Base-by-base conservation (phyloP, 1,284 basidiomycete species). In the Psilocybe mexicana region DNA sequence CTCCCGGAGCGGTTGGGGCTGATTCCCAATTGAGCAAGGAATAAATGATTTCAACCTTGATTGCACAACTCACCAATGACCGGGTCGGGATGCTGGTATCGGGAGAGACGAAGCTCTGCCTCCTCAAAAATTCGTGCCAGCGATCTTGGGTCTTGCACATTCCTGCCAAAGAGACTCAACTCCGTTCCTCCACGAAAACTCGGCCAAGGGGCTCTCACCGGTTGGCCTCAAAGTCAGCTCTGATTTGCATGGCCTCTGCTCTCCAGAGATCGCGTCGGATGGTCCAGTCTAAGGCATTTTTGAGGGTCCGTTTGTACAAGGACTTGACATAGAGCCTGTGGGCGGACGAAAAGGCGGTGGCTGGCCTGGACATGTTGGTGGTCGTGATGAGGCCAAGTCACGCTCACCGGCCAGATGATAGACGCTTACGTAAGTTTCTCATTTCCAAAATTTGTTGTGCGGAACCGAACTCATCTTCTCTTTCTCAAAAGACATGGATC, bases 171-270 rank as follows among this genome's bases (percentile, higher is more conserved):
- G 43, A 53, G 26, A 14, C 48, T 60, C 54, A 52, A 48, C 59
- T 23, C 38, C 55, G 30, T 54, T 63, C 44, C 51, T 44, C 24
- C 51, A 42, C 36, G 40, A 57, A 24, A 18, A n/a, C 24, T 28
- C 35, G 52, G 26, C 36, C 49, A 52, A 52, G 49, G 55, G 52
- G 28, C 48, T 66, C 88, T 64, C 71, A 94, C 93, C 92, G 84
- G 80, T 97, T 93, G 64, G 82, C 77, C 78, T 98, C 95, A 72
- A 98, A 98, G 73, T 94, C 88, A 62, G 94, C 94, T 60, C 95
- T 80, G 67, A 97, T 93, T 72, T 88, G 79, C 65, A 94, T 76
- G 4, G 94, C 94, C 69, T 89, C 82, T 63, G 82, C 82, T 62
- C 95, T 83, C 93, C 93, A 97, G 5, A 93, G 69, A 69, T 94